Evolutionary conservation across 1,139 yeast species (phyloP), one percentile per base, ranked within the genome.

Genomic region (Scheffersomyces cryptocercus): DNA sequence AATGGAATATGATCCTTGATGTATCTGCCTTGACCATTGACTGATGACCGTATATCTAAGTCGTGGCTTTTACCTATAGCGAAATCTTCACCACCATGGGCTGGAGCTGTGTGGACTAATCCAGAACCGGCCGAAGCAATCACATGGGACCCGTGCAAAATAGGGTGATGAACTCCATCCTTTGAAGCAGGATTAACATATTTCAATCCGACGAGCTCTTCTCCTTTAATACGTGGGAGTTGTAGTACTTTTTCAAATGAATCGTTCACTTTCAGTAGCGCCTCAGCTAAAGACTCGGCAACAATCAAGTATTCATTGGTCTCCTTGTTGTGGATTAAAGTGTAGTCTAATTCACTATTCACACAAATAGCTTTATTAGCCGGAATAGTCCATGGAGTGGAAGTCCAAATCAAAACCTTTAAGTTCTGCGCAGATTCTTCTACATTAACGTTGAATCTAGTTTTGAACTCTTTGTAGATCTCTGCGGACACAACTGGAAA

Each of bases 381-480:
- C 2, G 89, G 88, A 31, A 95, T 71, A 0, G 99, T 95, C 99
- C 99, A 93, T 0, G 99, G 98, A 1, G 99, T 93, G 1, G 97
- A 90, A 0, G 99, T 93, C 99, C 99, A 93, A 44, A 93, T 88
- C 48, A 86, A 67, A 56, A 58, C 53, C 36, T 50, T 58, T 15
- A 65, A 49, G 10, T 49, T 48, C 1, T 40, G 46, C 5, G 29
- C 16, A 3, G 35, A 20, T 14, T 31, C 35, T 13, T 9, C 20
- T 2, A 11, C 35, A 15, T 13, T n/a, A 5, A 31, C 13, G 3
- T 39, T 16, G 6, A 48, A 28, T 28, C 35, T 37, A 5, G 36
- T 29, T 14, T 34, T 26, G 26, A 52, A 35, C 14, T 12, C 12
- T 7, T 40, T 20, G n/a, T 37, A 30, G 5, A 47, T 28, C 3